Evolutionary conservation across 1,284 basidiomycete species (phyloP), one percentile per base, ranked within the genome.

Genomic region (Exobasidium rhododendri): DNA sequence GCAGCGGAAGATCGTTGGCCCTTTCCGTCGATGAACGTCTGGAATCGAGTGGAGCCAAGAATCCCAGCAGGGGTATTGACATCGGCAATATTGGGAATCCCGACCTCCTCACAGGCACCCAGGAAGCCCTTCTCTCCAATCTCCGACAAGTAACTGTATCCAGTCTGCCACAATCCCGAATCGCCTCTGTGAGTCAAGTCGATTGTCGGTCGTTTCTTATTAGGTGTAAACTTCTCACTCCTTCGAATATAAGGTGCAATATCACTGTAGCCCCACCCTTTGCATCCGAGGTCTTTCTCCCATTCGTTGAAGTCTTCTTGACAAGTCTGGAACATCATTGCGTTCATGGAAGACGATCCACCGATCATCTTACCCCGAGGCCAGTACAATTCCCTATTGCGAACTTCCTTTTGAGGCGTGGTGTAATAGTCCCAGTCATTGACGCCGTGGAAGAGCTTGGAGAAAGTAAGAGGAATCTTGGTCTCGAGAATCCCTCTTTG

Each of bases 331-430:
- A 66, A 66, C 49, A 83, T 65, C 74, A 82, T 79, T 24, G 75
- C 76, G 62, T 84, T 85, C 60, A 84, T 82, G 20, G 79, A 77
- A 3, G 81, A 81, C 0, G 74, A 79, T 0, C 83, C 83, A 2
- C 83, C 67, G n/a, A 71, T 55, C 22, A 70, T 51, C 59, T 68
- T 67, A 28, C 69, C 68, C 22, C 71, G 58, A 1, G 70, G 70
- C 70, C 67, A 72, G 58, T 66, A 67, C 56, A 68, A 62, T 61
- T 68, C 59, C 13, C 57, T 44, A 58, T 63, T 61, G 43, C 47
- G 55, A 44, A 74, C 59, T 4, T 62, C 17, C 28, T 59, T 4
- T 61, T 74, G 69, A 3, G 67, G 57, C 0, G 63, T 63, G 40
- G 71, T 74, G 59, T 67, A 66, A 57, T 74, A 74, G 60, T 71